A percentile compares a stretch with the other conserved stretches of the same genome.
These are phyloP conservation scores for Casuarina equisetifolia DNA, from an alignment of 306 rosid species.

Conservation along the genomic window DNA sequence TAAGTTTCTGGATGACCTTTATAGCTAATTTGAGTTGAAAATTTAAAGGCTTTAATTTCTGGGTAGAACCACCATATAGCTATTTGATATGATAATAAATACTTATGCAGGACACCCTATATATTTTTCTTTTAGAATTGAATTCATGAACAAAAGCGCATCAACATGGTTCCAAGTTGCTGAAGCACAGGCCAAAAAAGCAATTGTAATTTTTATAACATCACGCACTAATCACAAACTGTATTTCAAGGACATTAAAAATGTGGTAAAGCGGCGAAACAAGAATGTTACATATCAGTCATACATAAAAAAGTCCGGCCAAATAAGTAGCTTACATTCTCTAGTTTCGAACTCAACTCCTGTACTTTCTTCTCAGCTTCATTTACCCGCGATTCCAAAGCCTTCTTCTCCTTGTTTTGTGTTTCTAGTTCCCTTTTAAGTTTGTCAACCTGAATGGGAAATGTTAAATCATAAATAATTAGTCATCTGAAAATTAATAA, in stretches of 20 bases:
- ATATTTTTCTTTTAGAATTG: background rate
- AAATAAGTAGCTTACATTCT: slow-evolving; percentile 50
- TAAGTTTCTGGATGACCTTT: background rate
- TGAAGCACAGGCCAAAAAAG: background rate
- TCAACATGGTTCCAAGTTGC: background rate
- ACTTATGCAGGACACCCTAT: background rate
- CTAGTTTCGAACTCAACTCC: slow-evolving; percentile 60
- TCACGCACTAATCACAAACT: background rate
- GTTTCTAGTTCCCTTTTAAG: slow-evolving; percentile 53
- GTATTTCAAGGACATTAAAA: background rate
- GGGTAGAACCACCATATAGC: background rate
- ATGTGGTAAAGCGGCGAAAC: slow-evolving; percentile 1
- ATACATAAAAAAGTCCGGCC: slow-evolving; percentile 1
- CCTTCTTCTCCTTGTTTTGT: slow-evolving; percentile 55
- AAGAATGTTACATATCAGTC: slow-evolving; percentile 12
- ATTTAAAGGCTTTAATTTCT: too few species aligned
- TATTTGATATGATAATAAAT: background rate
- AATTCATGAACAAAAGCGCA: background rate
- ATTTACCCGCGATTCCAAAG: slow-evolving; percentile 59
- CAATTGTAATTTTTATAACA: background rate
- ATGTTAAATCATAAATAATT: slow-evolving; percentile 13
- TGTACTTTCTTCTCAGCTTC: slow-evolving; percentile 55
- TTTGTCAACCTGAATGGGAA: slow-evolving; percentile 57
- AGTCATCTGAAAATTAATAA: background rate
- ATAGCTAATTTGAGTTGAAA: too few species aligned